Conservation (phyloP, 768 basidiomycete species). For the Tulasnella sp. region DNA sequence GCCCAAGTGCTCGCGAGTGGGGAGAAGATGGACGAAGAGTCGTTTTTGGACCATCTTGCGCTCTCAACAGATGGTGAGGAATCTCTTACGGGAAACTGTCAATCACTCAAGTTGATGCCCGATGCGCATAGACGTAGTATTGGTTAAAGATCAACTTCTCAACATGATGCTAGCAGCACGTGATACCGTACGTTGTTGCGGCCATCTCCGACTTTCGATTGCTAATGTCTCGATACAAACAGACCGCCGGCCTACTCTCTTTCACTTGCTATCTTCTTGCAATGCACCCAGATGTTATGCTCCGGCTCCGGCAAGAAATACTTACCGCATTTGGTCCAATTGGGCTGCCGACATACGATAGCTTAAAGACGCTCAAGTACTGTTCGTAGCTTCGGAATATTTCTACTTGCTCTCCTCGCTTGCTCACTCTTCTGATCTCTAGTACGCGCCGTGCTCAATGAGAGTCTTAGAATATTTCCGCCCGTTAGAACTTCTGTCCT, state of each 20-base stretch:
- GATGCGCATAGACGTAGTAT: neutral
- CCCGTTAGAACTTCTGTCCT: slow-evolving; percentile 20
- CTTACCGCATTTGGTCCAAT: slow-evolving; percentile 13
- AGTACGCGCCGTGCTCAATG: slow-evolving; percentile 29
- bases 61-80: slow-evolving; percentile 1
- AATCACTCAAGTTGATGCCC: neutral
- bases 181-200: slow-evolving; percentile 16
- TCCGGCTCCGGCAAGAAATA: slow-evolving; percentile 19
- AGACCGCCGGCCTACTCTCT: slow-evolving; percentile 15
- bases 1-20: slow-evolving; percentile 1
- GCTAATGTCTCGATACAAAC: neutral
- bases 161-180: slow-evolving; percentile 18
- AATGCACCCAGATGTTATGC: slow-evolving; percentile 13
- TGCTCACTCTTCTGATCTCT: neutral
- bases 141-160: slow-evolving; percentile 13
- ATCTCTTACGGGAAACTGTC: too few relatives aligned
- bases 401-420: neutral
- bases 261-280: slow-evolving; percentile 16
- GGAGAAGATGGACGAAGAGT: neutral
- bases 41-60: slow-evolving; percentile 15
- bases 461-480: slow-evolving; percentile 29
- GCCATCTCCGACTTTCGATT: too few relatives aligned
- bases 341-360: slow-evolving; percentile 5
- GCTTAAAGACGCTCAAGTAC: slow-evolving; percentile 5
- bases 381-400: slow-evolving; percentile 2